Evolutionary conservation across 2,329 filamentous ascomycete genomes (phyloP).

Genomic region (Colletotrichum sp.): DNA sequence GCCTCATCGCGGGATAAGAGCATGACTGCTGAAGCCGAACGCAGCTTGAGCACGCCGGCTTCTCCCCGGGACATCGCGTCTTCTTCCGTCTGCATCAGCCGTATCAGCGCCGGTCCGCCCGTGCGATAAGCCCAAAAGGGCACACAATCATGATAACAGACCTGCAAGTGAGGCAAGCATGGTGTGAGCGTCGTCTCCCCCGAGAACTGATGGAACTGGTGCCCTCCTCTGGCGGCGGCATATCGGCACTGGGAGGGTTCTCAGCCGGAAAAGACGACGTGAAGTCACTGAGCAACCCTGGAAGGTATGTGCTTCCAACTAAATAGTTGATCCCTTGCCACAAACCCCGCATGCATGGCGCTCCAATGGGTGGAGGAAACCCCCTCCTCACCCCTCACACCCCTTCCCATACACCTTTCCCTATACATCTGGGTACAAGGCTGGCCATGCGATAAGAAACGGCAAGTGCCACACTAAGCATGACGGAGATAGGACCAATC

Average conservation of each 20-base stretch:
- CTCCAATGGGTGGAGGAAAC: background rate
- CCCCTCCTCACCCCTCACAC: background rate
- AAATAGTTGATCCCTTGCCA: conserved; percentile 4
- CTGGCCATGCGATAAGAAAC: conserved; percentile 5
- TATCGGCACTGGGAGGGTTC: conserved; percentile 21
- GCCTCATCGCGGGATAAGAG: conserved; percentile 45
- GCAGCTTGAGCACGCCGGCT: conserved; percentile 56
- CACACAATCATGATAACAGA: conserved; percentile 27
- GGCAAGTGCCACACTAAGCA: background rate
- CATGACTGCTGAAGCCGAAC: conserved; percentile 52
- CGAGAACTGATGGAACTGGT: conserved; percentile 26
- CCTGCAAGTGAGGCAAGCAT: conserved; percentile 54
- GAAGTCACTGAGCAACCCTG: background rate
- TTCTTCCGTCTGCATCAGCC: conserved; percentile 47
- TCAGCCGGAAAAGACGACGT: conserved; percentile 3
- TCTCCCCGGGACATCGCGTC: conserved; percentile 56
- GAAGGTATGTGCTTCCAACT: conserved; percentile 6
- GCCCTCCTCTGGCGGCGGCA: conserved; percentile 36
- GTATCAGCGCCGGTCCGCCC: background rate
- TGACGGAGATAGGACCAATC: background rate
- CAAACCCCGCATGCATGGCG: conserved; percentile 6
- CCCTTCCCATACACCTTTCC: background rate
- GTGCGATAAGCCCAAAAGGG: background rate
- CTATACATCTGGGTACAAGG: background rate
- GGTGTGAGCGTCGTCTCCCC: conserved; percentile 43